Evolutionary conservation across 345 rosid genomes (phyloP), one percentile per base, ranked within the genome.

Genomic region (Dimocarpus longan): DNA sequence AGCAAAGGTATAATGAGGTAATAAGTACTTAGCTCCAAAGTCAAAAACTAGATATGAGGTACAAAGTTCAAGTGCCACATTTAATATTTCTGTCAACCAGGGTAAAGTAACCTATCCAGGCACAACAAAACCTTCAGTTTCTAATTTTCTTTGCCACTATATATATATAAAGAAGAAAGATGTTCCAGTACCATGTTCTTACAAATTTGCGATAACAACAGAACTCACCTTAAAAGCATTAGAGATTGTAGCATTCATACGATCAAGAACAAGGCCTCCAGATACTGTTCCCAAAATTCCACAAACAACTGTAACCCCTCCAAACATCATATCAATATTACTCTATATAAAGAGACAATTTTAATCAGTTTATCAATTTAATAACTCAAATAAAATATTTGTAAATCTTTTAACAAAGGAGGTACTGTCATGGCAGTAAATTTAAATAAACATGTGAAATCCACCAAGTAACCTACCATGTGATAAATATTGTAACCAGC

Each of bases 401-500:
- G 21, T 32, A 70, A 62, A 0, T 62, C n/a, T 28, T 59, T 40
- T 43, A 66, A 69, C 40, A 54, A 62, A n/a, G n/a, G n/a, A n/a
- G n/a, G 1, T 6, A 74, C 24, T 42, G 11, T 28, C 66, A 67
- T 63, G 64, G 44, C 28, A 52, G 42, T 50, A 18, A 73, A 40
- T 22, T 19, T 42, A 54, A 80, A 10, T 66, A 28, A 70, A 59
- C 19, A 44, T 50, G 75, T 40, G 39, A 64, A 56, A 80, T 15
- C 26, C 40, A 13, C 73, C 28, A 3, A 66, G 15, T 75, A 62
- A 22, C 21, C 70, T 86, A 93, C 97, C 99, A 96, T 94, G 60
- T 94, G 85, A 85, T 96, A 96, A 75, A 96, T 96, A 74, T 89
- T 93, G 78, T 89, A 88, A 74, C 98, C 99, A 73, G 98, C 99